Percentiles rank a stretch among this genome's conserved stretches.
Evolutionary conservation across 306 rosid species (phyloP).

Genomic region (Morella rubra): DNA sequence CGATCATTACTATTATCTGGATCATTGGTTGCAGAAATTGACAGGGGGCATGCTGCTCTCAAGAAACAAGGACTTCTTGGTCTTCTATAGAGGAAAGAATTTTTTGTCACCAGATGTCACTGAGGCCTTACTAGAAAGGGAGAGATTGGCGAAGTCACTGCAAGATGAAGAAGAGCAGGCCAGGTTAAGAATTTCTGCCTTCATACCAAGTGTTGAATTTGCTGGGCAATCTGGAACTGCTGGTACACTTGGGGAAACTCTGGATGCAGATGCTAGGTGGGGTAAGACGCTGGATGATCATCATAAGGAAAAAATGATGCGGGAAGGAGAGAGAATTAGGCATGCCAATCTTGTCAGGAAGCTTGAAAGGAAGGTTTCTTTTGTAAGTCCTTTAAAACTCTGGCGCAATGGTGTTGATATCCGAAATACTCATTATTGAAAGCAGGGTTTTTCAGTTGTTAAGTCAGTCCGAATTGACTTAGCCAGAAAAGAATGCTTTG

Average conservation of each 20-base stretch:
- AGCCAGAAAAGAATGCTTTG: not conserved
- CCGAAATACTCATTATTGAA: constrained; percentile 7
- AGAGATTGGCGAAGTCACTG: constrained; percentile 66
- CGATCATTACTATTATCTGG: constrained; percentile 20
- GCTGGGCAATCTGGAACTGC: constrained; percentile 57
- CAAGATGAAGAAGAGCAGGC: constrained; percentile 96
- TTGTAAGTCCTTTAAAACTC: constrained; percentile 54
- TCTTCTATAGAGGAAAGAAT: constrained; percentile 84
- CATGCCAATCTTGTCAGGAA: constrained; percentile 63
- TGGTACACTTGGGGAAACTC: constrained; percentile 88
- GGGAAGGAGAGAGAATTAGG: constrained; percentile 57
- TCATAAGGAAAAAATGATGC: constrained; percentile 63
- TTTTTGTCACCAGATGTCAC: constrained; percentile 82
- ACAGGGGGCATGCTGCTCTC: constrained; percentile 85
- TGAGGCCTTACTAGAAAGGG: constrained; percentile 77
- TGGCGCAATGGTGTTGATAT: constrained; percentile 8
- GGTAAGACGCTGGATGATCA: constrained; percentile 62
- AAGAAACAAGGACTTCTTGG: constrained; percentile 93
- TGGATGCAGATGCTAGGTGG: constrained; percentile 95
- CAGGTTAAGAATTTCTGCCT: constrained; percentile 77
- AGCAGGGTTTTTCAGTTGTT: constrained; percentile 2
- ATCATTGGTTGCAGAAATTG: constrained; percentile 61
- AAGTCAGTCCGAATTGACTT: not conserved
- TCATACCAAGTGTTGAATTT: constrained; percentile 41
- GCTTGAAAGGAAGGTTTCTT: constrained; percentile 71